Percentiles rank a stretch among this genome's conserved stretches.
phyloP scores from a whole-genome alignment of 2,329 filamentous ascomycete genomes.

The Alternaria panax region DNA sequence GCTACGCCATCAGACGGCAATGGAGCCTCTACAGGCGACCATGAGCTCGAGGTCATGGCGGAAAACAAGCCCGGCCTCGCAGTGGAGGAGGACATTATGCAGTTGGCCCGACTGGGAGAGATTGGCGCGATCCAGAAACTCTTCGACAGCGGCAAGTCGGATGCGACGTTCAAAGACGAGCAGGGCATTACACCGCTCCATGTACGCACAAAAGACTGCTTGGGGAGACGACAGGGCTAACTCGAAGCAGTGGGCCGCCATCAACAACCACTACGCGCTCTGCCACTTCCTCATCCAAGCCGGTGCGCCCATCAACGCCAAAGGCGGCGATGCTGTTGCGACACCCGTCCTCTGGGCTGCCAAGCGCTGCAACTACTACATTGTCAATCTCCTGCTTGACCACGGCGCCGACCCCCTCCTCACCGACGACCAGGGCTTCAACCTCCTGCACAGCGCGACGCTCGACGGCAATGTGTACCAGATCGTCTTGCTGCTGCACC shows the following conservation, averaged over 20 bases:
- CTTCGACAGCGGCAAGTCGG: slow-evolving; percentile 81
- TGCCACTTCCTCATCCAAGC: slow-evolving; percentile 90
- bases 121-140: slow-evolving; percentile 86
- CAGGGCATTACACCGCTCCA: slow-evolving; percentile 96
- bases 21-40: slow-evolving; percentile 33
- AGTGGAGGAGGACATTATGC: slow-evolving; percentile 88
- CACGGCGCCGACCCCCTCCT: slow-evolving; percentile 91
- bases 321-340: slow-evolving; percentile 92
- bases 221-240: slow-evolving; percentile 12
- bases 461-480: slow-evolving; percentile 96
- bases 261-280: slow-evolving; percentile 98
- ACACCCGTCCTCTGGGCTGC: slow-evolving; percentile 97
- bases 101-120: slow-evolving; percentile 88
- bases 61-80: slow-evolving; percentile 52
- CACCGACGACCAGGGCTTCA: slow-evolving; percentile 95
- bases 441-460: slow-evolving; percentile 94
- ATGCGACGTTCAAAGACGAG: slow-evolving; percentile 83
- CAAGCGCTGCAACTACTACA: slow-evolving; percentile 95
- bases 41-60: slow-evolving; percentile 50
- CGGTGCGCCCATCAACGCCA: slow-evolving; percentile 91
- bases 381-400: slow-evolving; percentile 89
- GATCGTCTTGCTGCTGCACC: slow-evolving; percentile 87
- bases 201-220: slow-evolving; percentile 60
- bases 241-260: slow-evolving; percentile 84
- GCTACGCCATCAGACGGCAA: slow-evolving; percentile 32